These are phyloP conservation scores for Polyplosphaeria fusca DNA, from an alignment of 495 filamentous ascomycete genomes.

Conservation along the genomic window DNA sequence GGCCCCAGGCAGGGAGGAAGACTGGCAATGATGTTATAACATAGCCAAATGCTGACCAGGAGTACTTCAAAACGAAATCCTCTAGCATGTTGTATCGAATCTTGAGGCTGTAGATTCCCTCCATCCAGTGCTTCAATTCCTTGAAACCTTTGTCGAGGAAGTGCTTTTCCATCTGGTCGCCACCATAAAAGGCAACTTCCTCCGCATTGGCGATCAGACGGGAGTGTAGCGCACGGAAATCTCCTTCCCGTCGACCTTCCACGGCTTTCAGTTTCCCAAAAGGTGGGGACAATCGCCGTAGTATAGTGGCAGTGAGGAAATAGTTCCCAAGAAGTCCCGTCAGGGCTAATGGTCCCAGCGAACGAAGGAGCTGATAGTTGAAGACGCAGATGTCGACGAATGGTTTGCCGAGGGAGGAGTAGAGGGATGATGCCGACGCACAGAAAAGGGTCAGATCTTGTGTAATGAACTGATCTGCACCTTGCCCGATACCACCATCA, in stretches of 20 bases:
- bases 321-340: constrained; percentile 87
- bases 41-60: constrained; percentile 97
- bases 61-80: constrained; percentile 97
- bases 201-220: constrained; percentile 95
- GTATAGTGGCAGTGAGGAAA: constrained; percentile 81
- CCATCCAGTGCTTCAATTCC: constrained; percentile 90
- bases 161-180: constrained; percentile 84
- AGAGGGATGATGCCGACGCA: constrained; percentile 83
- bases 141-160: constrained; percentile 88
- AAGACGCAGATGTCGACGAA: constrained; percentile 94
- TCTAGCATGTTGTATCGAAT: constrained; percentile 98
- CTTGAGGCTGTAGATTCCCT: constrained; percentile 91
- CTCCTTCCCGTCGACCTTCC: constrained; percentile 88
- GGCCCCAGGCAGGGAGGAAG: constrained; percentile 94
- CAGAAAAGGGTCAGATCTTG: constrained; percentile 96
- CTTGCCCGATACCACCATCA: constrained; percentile 87
- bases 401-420: constrained; percentile 94
- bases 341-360: constrained; percentile 83
- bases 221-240: constrained; percentile 86
- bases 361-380: constrained; percentile 93
- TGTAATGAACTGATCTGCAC: constrained; percentile 95
- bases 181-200: constrained; percentile 98
- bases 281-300: constrained; percentile 82
- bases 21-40: constrained; percentile 87
- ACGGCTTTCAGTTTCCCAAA: constrained; percentile 96